Evolutionary conservation across 1,139 yeast genomes (phyloP).

Genomic region (Oligophagozyma castellii): DNA sequence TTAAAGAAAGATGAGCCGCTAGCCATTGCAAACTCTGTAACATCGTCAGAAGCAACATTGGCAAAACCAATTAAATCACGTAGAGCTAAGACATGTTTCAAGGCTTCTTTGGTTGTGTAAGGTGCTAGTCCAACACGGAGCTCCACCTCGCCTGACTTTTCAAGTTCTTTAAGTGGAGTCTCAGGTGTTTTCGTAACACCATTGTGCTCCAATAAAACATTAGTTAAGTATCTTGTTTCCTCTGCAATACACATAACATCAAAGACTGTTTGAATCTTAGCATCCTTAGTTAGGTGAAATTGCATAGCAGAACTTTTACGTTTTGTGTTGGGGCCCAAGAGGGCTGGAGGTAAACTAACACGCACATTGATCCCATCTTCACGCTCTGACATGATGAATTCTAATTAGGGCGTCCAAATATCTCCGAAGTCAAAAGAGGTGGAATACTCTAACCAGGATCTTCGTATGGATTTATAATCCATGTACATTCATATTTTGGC

Average conservation of each 20-base stretch:
- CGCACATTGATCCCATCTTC: no score
- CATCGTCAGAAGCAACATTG: slow-evolving; percentile 19
- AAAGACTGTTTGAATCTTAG: slow-evolving; percentile 15
- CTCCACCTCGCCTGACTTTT: slow-evolving; percentile 9
- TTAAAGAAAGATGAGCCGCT: slow-evolving; percentile 19
- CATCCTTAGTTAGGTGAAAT: slow-evolving; percentile 16
- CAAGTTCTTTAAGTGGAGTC: slow-evolving; percentile 11
- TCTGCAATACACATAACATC: slow-evolving; percentile 18
- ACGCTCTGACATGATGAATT: no score
- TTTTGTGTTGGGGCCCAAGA: no score
- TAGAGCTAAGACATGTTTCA: slow-evolving; percentile 20
- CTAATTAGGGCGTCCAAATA: no score
- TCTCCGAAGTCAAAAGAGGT: no score
- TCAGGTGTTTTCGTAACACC: slow-evolving; percentile 12
- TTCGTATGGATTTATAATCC: no score
- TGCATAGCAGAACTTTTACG: no score
- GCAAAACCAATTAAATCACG: slow-evolving; percentile 25
- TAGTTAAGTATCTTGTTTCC: slow-evolving; percentile 19
- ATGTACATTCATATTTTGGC: no score
- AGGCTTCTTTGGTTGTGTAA: slow-evolving; percentile 19
- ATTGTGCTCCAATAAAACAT: slow-evolving; percentile 11
- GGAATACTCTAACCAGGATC: no score
- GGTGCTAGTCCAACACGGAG: slow-evolving; percentile 16
- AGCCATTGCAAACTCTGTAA: slow-evolving; percentile 22
- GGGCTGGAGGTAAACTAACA: no score